These are phyloP conservation scores for Oryza glaberrima DNA, from an alignment of 176 grass and related monocot species.

Conservation along the genomic window DNA sequence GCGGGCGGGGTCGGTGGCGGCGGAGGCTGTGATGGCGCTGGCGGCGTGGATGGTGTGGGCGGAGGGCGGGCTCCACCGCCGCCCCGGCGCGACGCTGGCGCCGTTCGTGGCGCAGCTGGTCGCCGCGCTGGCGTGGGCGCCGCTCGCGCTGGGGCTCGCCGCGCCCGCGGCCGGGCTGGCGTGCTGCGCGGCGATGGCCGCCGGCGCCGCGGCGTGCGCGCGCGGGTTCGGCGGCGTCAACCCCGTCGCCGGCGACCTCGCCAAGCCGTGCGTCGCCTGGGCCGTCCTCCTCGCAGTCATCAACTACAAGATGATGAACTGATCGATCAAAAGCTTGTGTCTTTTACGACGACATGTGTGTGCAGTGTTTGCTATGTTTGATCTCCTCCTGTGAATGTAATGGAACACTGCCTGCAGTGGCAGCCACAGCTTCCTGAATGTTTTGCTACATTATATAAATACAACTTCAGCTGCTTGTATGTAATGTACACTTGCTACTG, in stretches of 20 bases:
- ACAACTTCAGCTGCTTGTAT: background rate
- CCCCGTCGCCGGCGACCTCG: constrained; percentile 63
- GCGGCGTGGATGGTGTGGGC: constrained; percentile 93
- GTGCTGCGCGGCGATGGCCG: constrained; percentile 41
- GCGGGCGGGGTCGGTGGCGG: constrained; percentile 56
- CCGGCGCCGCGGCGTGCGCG: constrained; percentile 33
- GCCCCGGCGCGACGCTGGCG: constrained; percentile 38
- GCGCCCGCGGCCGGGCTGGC: constrained; percentile 38
- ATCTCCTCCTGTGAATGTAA: background rate
- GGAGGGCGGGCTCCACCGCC: constrained; percentile 69
- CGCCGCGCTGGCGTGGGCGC: constrained; percentile 50
- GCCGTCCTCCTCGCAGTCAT: constrained; percentile 73
- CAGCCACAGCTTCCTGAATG: background rate
- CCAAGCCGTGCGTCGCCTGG: constrained; percentile 66
- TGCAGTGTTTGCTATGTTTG: background rate
- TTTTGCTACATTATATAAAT: background rate
- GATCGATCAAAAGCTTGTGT: background rate
- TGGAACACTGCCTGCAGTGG: background rate
- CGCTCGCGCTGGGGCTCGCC: constrained; percentile 46
- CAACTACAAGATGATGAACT: constrained; percentile 59
- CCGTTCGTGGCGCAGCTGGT: constrained; percentile 56
- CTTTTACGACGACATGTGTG: background rate
- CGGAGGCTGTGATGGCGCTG: constrained; percentile 62
- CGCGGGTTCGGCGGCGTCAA: constrained; percentile 59
- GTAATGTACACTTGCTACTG: no score